A percentile compares a stretch with the other conserved stretches of the same genome.
phyloP scores from a whole-genome alignment of 1,284 basidiomycete species.

The Chondrostereum purpureum region DNA sequence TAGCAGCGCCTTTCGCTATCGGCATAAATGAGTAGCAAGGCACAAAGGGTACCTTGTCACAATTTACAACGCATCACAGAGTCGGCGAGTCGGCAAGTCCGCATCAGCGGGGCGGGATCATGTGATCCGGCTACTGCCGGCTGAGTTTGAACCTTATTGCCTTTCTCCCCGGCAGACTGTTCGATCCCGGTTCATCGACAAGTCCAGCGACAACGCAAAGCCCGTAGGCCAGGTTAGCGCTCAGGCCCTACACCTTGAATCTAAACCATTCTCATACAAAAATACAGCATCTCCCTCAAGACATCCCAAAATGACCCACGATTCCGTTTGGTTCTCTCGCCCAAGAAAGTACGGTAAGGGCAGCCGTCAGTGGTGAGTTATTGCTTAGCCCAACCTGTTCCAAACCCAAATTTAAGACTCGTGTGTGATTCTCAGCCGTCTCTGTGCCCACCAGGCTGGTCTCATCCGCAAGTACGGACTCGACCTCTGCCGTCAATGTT shows the following conservation, averaged over 20 bases:
- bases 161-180: neutral
- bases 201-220: neutral
- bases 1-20: no score
- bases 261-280: constrained; percentile 9
- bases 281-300: no score
- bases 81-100: no score
- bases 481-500: constrained; percentile 96
- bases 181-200: neutral
- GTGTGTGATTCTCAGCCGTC: constrained; percentile 58
- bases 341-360: constrained; percentile 95
- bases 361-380: constrained; percentile 81
- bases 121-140: constrained; percentile 1
- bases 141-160: neutral
- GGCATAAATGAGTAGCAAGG: no score
- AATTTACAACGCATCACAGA: no score
- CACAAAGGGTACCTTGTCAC: no score
- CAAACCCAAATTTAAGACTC: neutral
- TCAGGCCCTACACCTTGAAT: neutral
- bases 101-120: no score
- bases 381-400: neutral
- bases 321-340: constrained; percentile 88
- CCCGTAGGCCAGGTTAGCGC: neutral
- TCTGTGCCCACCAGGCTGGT: constrained; percentile 94
- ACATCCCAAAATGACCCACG: constrained; percentile 74
- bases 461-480: constrained; percentile 93